Percentiles rank a stretch among this genome's conserved stretches.
Conservation (phyloP, 768 basidiomycete genomes). For the Boletellus ananiceps region DNA sequence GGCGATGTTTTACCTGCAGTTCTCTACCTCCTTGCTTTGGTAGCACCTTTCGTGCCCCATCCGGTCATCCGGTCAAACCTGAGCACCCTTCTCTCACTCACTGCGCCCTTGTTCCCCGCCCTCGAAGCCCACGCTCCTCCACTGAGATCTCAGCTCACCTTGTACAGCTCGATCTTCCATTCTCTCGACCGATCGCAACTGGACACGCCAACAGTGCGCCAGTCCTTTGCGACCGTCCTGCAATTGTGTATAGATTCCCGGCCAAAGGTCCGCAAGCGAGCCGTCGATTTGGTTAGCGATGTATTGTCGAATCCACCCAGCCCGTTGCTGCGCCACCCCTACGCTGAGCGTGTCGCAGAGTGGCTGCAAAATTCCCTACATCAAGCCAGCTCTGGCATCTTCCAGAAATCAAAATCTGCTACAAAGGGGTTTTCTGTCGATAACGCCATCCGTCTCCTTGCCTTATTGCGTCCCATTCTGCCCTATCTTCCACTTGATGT, state of each 20-base stretch:
- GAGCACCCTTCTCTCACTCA: constrained; percentile 62
- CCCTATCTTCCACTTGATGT: constrained; percentile 64
- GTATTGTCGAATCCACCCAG: constrained; percentile 72
- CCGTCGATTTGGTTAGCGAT: constrained; percentile 79
- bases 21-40: constrained; percentile 35
- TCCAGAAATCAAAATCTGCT: constrained; percentile 53
- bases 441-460: constrained; percentile 72
- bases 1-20: constrained; percentile 36
- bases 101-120: constrained; percentile 73
- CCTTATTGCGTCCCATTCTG: constrained; percentile 62
- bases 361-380: constrained; percentile 68
- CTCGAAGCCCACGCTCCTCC: constrained; percentile 66
- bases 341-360: constrained; percentile 72
- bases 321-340: constrained; percentile 80
- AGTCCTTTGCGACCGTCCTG: constrained; percentile 81
- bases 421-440: constrained; percentile 60
- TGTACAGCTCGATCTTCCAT: constrained; percentile 66
- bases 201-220: constrained; percentile 62
- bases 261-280: constrained; percentile 91
- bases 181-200: constrained; percentile 71
- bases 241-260: constrained; percentile 81
- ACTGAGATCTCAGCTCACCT: constrained; percentile 78
- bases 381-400: constrained; percentile 59
- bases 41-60: constrained; percentile 51
- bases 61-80: constrained; percentile 79